Conservation (phyloP, 805 yeast genomes). For the Hyphopichia homilentoma region DNA sequence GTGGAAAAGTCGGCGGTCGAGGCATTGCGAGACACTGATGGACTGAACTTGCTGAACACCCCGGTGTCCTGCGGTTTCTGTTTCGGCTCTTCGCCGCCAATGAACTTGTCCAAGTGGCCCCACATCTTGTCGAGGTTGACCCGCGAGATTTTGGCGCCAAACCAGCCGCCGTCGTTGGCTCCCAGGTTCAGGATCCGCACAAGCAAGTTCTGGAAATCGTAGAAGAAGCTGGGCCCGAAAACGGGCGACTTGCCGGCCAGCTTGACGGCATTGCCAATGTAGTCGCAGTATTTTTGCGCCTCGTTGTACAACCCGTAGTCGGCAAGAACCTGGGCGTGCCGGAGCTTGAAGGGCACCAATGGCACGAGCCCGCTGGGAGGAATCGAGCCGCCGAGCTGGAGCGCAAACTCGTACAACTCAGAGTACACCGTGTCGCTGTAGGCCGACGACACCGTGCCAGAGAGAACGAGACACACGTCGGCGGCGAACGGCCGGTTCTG, state of each 20-base stretch:
- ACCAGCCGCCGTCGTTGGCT: slow-evolving; percentile 61
- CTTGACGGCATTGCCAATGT: slow-evolving; percentile 32
- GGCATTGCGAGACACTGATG: slow-evolving; percentile 57
- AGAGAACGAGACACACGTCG: too few species aligned
- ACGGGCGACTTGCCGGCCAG: slow-evolving; percentile 28
- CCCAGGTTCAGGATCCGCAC: slow-evolving; percentile 45
- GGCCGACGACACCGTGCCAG: too few species aligned
- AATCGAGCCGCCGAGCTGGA: slow-evolving; percentile 24
- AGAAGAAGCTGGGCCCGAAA: slow-evolving; percentile 17
- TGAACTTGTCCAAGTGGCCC: slow-evolving; percentile 86
- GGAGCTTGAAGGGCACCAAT: slow-evolving; percentile 55
- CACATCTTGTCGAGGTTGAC: slow-evolving; percentile 78
- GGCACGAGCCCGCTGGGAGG: slow-evolving; percentile 46
- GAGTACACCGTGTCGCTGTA: slow-evolving; percentile 43
- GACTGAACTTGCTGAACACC: slow-evolving; percentile 69
- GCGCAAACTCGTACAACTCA: slow-evolving; percentile 65
- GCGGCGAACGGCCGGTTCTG: too few species aligned
- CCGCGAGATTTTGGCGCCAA: slow-evolving; percentile 51
- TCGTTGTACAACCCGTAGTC: slow-evolving; percentile 59
- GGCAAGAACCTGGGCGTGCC: slow-evolving; percentile 64
- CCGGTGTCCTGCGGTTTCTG: slow-evolving; percentile 43
- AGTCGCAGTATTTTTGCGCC: slow-evolving; percentile 63
- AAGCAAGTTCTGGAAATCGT: slow-evolving; percentile 34
- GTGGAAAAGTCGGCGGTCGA: slow-evolving; percentile 36
- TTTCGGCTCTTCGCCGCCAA: slow-evolving; percentile 70